Base-by-base conservation (phyloP, 441 rosid species). In the Arabidopsis hybrid region DNA sequence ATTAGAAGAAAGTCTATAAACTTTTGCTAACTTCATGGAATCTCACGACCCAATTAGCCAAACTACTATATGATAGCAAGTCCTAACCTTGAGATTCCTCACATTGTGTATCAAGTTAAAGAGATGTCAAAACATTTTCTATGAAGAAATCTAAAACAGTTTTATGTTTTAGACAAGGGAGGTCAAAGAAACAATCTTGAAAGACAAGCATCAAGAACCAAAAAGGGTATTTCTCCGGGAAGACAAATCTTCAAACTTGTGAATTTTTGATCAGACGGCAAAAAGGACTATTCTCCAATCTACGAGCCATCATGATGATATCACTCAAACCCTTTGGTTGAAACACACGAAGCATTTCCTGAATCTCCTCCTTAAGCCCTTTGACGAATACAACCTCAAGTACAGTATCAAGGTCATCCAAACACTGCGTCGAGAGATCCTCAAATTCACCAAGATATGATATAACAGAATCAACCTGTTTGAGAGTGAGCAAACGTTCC, bases 371-470 rank as follows among this genome's bases (percentile, higher is more conserved):
- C 46, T 39, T 76, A 8, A 76, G 75, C 12, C 74, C 79, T 17
- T 29, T 45, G 16, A 38, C 9, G 35, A 76, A 76, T 4, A 75
- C 1, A 0, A 2, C 0, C 11, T 61, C 51, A 3, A n/a, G 32
- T 21, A 43, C 5, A 5, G 10, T 1, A 45, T 42, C 11, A 8
- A 51, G 3, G 6, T 16, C 0, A 18, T 51, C 68, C 12, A 8
- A 43, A 6, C 38, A 14, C 39, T 69, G 57, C 52, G 70, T 12
- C 1, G 79, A 14, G 9, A 76, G 59, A 7, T 63, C 53, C 18
- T 76, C 74, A 32, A 76, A 76, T 6, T 46, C 4, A 7, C 26
- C 6, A 10, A 76, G 65, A 56, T 76, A 76, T 2, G 4, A 36
- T 0, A 11, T 0, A 16, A 69, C 75, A 16, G 75, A 69, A 0